Evolutionary conservation across 1,284 basidiomycete genomes (phyloP).

Genomic region (Ustilago sp.): DNA sequence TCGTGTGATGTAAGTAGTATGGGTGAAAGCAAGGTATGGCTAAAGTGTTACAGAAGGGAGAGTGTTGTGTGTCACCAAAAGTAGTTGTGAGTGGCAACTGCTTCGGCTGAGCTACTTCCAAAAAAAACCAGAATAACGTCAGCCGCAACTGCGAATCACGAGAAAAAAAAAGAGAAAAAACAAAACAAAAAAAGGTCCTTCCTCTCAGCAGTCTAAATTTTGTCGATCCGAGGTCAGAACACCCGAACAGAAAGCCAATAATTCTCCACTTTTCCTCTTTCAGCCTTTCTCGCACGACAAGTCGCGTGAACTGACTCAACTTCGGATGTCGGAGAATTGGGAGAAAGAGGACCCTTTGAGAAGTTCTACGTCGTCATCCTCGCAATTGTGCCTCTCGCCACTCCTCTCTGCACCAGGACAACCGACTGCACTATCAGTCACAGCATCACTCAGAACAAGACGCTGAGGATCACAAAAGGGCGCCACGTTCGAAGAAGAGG

Average conservation of each 20-base stretch:
- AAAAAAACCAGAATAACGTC: slow-evolving; percentile 36
- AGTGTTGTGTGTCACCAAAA: neutral
- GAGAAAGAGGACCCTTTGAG: slow-evolving; percentile 28
- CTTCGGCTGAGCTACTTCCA: slow-evolving; percentile 14
- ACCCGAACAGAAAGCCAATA: slow-evolving; percentile 4
- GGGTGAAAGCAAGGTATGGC: neutral
- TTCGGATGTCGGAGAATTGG: slow-evolving; percentile 29
- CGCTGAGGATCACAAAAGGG: no score
- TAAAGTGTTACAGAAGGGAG: neutral
- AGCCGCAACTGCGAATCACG: slow-evolving; percentile 6
- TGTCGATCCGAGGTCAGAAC: slow-evolving; percentile 21
- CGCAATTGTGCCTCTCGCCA: neutral
- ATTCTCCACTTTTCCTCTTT: slow-evolving; percentile 23
- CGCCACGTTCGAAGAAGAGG: no score
- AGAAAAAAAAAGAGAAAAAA: no score
- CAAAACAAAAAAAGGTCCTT: neutral
- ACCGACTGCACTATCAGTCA: neutral
- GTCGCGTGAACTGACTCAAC: neutral
- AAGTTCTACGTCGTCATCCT: neutral
- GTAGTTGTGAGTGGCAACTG: neutral
- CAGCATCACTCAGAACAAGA: neutral
- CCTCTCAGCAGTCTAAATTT: neutral
- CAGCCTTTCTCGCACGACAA: slow-evolving; percentile 32
- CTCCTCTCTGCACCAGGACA: neutral
- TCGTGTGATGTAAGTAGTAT: neutral